Base-by-base conservation (phyloP, 129 eudicot genomes). In the Cynara cardunculus region DNA sequence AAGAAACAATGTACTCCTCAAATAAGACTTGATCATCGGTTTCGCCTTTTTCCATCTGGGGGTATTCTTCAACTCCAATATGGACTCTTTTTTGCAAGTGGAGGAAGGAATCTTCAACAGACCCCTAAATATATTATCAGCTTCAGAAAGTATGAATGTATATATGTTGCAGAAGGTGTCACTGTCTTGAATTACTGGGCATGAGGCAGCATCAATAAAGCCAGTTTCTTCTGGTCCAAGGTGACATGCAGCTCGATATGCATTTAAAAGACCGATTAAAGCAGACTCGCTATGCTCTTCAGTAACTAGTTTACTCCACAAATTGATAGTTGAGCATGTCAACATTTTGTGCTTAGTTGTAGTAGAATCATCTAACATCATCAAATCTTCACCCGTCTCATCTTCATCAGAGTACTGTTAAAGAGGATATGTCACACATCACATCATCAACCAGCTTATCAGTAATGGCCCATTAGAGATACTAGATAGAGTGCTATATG, bases 231-330 rank as follows among this genome's bases (percentile, higher is more conserved):
- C 97, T 12, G 87, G 69, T 77, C 98, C 98, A 75, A 86, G 87
- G 82, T 89, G 99, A 83, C 97, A 96, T 46, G 95, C 99, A 68
- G 94, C 88, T 31, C 98, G 97, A 83, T 92, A 93, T 13, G 96
- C 99, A 76, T 96, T 96, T 53, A 96, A 72, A 6, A 96, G 89
- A 82, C 85, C 82, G 25, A 75, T 83, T 75, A 96, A 82, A 26
- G 92, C 93, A 44, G 91, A n/a, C 75, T 87, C 87, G 11, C n/a
- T 88, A 65, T 85, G 69, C 49, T 89, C 87, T 82, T 91, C 90
- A 70, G 71, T 89, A 70, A 84, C 82, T 72, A 85, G 83, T 84
- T 91, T 82, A 78, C 85, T 85, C 99, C 90, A 93, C n/a, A 80
- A 71, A 74, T 21, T 82, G 61, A 96, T 83, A 69, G 71, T 34